Base-by-base conservation (phyloP, 2,329 filamentous ascomycete genomes). In the Ophiostoma triangulosporum region DNA sequence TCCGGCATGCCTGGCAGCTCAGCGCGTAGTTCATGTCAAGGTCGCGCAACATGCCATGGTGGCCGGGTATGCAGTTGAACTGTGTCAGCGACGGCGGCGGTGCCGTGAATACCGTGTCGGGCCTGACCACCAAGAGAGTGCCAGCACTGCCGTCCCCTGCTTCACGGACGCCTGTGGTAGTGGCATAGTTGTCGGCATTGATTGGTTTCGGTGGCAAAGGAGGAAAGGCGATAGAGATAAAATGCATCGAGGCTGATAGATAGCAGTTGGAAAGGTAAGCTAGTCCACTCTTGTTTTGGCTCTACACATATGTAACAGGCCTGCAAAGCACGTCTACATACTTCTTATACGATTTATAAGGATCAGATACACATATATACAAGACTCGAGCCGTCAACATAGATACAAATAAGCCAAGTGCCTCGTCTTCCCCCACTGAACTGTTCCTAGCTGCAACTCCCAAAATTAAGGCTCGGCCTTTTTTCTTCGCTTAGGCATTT, bases 1-100 rank as follows among this genome's bases (percentile, higher is more conserved):
- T 67, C 51, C 69, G 68, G 63, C 77, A 81, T 3, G 72, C 69
- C 63, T 77, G 73, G 62, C 77, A 81, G 11, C 73, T 68, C 20
- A 80, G 66, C 2, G 76, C 69, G 60, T 78, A 74, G 59, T 70
- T 62, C 48, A 61, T 64, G 62, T 80, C 80, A 56, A 66, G 65
- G 52, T 71, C 70, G 35, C 69, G 64, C 52, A 72, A 68, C 72
- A 80, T 75, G 48, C 64, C 68, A 46, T 62, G 62, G 61, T 81
- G 77, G 3, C 63, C 62, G 38, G 71, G 69, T 54, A 73, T 69
- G 63, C 77, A 81, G 54, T 64, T 60, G 57, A 70, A 70, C 48
- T 73, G 67, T 50, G 64, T 67, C 35, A 57, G 56, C 38, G 56
- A 54, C n/a, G 78, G 63, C 1, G 73, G 68, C 7, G 63, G 63